A percentile compares a stretch with the other conserved stretches of the same genome.
Conservation (phyloP, 352 stramenopile species). For the Phytopythium litorale region DNA sequence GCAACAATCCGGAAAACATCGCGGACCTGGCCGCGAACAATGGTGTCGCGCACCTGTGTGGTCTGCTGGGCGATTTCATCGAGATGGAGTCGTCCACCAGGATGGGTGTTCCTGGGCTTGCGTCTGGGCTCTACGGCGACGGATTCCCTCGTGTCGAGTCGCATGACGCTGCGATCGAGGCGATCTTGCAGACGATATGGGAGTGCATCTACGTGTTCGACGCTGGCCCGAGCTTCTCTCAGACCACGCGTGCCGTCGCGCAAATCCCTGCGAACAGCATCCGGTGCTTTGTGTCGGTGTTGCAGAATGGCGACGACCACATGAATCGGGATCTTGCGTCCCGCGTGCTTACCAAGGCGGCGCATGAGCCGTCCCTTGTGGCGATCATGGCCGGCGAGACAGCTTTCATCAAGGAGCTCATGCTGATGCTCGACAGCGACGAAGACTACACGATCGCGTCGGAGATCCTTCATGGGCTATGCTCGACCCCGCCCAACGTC, state of each 20-base stretch:
- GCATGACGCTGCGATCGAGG: conserved; percentile 63
- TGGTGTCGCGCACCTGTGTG: conserved; percentile 49
- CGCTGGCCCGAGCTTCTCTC: conserved; percentile 16
- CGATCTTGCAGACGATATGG: conserved; percentile 70
- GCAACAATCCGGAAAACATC: conserved; percentile 74
- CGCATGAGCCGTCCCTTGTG: conserved; percentile 58
- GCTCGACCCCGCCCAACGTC: conserved; percentile 39
- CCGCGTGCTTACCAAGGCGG: conserved; percentile 62
- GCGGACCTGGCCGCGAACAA: conserved; percentile 52
- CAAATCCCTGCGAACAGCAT: conserved; percentile 56
- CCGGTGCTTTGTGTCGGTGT: conserved; percentile 53
- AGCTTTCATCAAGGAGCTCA: conserved; percentile 65
- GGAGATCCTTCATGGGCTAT: conserved; percentile 67
- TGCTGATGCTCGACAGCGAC: conserved; percentile 68
- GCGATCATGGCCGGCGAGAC: conserved; percentile 42
- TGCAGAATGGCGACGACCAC: conserved; percentile 55
- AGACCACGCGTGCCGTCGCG: conserved; percentile 29
- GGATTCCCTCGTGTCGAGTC: conserved; percentile 39
- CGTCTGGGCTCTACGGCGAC: conserved; percentile 6
- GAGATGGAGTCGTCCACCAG: conserved; percentile 30
- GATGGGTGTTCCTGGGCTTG: not conserved
- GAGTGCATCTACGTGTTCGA: conserved; percentile 69
- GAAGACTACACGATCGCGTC: conserved; percentile 70
- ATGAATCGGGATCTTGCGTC: conserved; percentile 70
- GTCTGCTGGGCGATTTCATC: conserved; percentile 54